Evolutionary conservation across 768 basidiomycete genomes (phyloP).

Genomic region (Daedalea quercina): DNA sequence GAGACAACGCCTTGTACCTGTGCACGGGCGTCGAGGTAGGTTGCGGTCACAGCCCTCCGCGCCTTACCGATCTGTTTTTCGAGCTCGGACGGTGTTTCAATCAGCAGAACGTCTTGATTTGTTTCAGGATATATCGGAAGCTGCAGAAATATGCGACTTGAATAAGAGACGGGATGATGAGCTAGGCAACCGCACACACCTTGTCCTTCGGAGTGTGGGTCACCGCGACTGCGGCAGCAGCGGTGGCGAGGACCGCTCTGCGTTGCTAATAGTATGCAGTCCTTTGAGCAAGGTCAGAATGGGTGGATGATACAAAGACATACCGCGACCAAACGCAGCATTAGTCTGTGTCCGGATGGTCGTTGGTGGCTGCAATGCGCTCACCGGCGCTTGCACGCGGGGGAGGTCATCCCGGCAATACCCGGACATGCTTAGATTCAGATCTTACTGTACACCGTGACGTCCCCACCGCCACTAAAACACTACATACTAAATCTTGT

Average conservation of each 20-base stretch:
- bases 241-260: slow-evolving; percentile 6
- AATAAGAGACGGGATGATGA: neutral
- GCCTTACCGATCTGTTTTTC: slow-evolving; percentile 70
- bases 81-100: slow-evolving; percentile 68
- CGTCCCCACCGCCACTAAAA: too few relatives aligned
- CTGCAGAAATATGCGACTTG: slow-evolving; percentile 32
- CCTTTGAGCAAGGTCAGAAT: too few relatives aligned
- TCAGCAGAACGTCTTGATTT: slow-evolving; percentile 57
- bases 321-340: too few relatives aligned
- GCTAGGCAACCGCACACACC: slow-evolving; percentile 6
- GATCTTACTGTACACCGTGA: too few relatives aligned
- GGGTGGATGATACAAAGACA: too few relatives aligned
- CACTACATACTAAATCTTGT: too few relatives aligned
- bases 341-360: too few relatives aligned
- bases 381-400: too few relatives aligned
- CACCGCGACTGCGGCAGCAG: slow-evolving; percentile 10
- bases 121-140: slow-evolving; percentile 76
- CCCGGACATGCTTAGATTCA: too few relatives aligned
- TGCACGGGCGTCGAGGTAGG: slow-evolving; percentile 50
- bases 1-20: slow-evolving; percentile 69
- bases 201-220: slow-evolving; percentile 14
- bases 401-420: too few relatives aligned
- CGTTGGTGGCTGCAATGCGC: too few relatives aligned
- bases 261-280: slow-evolving; percentile 11
- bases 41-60: slow-evolving; percentile 51